Percentiles rank a stretch among this genome's conserved stretches.
These are phyloP conservation scores for Vitis hybrid DNA, from an alignment of 177 flowering plant genomes.

Conservation along the genomic window DNA sequence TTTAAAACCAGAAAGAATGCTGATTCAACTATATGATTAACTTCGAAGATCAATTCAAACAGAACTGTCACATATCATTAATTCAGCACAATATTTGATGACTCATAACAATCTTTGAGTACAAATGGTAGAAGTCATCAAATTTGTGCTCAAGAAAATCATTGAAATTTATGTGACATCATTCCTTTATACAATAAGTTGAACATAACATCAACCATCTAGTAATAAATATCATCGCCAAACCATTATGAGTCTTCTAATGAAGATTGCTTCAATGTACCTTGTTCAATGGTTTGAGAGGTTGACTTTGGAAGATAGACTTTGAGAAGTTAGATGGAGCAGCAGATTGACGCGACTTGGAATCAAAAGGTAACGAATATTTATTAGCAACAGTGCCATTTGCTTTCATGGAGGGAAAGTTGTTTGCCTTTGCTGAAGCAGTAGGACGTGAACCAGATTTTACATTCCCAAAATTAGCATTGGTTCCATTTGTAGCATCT, in stretches of 20 bases:
- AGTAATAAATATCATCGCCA: background rate
- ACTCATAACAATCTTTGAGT: background rate
- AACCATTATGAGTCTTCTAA: background rate
- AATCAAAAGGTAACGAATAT: slow-evolving; percentile 15
- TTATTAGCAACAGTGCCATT: slow-evolving; percentile 22
- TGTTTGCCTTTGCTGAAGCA: slow-evolving; percentile 33
- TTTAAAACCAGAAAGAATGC: background rate
- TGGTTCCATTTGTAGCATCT: slow-evolving; percentile 26
- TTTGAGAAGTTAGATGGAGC: slow-evolving; percentile 29
- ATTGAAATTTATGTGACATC: background rate
- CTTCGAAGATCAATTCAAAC: background rate
- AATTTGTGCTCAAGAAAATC: background rate
- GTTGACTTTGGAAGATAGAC: slow-evolving; percentile 25
- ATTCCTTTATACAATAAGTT: no score
- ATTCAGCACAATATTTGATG: background rate
- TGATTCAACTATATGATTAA: background rate
- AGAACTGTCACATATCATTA: background rate
- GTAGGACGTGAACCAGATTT: slow-evolving; percentile 23
- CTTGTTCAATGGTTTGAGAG: slow-evolving; percentile 42
- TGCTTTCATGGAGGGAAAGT: slow-evolving; percentile 29
- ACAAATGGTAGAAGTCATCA: background rate
- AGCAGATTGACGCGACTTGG: background rate
- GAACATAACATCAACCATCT: no score
- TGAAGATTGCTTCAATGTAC: slow-evolving; percentile 25
- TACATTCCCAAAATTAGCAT: slow-evolving; percentile 17